A percentile compares a stretch with the other conserved stretches of the same genome.
phyloP scores from a whole-genome alignment of 2,329 filamentous ascomycete genomes.

The Myriosclerotinia curreyana region DNA sequence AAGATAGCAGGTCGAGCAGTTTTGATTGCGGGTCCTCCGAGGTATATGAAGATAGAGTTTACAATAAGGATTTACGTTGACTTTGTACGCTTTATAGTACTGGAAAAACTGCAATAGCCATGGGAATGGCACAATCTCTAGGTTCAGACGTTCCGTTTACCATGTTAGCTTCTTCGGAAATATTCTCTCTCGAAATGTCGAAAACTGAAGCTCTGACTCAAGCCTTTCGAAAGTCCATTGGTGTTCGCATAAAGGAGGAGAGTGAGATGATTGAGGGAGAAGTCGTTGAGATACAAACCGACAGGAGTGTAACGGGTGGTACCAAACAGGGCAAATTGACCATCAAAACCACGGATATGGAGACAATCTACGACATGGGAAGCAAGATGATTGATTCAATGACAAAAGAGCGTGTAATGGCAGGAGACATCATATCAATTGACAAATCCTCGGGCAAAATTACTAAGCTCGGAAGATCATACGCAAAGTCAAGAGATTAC shows the following conservation, averaged over 20 bases:
- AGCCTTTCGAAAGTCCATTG: constrained; percentile 98
- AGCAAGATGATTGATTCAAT: constrained; percentile 99
- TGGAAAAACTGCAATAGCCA: constrained; percentile 96
- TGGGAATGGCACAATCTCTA: constrained; percentile 97
- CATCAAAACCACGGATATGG: constrained; percentile 99
- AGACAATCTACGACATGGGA: constrained; percentile 99
- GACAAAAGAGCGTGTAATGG: constrained; percentile 99
- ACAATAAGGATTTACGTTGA: constrained; percentile 19
- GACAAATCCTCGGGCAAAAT: constrained; percentile 99
- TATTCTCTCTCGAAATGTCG: constrained; percentile 98
- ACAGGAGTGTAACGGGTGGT: constrained; percentile 90
- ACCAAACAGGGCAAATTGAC: constrained; percentile 99
- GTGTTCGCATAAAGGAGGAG: constrained; percentile 97
- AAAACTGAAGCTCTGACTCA: constrained; percentile 98
- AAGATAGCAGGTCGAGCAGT: constrained; percentile 97
- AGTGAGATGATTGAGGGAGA: constrained; percentile 99
- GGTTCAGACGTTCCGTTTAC: constrained; percentile 95
- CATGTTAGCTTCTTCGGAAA: constrained; percentile 90
- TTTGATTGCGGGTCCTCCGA: constrained; percentile 90
- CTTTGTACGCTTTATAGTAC: constrained; percentile 60
- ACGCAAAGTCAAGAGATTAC: constrained; percentile 93
- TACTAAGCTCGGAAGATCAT: constrained; percentile 92
- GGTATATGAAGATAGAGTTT: constrained; percentile 45
- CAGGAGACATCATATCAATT: constrained; percentile 96
- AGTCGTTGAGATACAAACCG: constrained; percentile 97